Percentiles rank a stretch among this genome's conserved stretches.
These are phyloP conservation scores for Powellomyces hirtus DNA, from an alignment of 192 early-diverging fungal species.

Conservation along the genomic window DNA sequence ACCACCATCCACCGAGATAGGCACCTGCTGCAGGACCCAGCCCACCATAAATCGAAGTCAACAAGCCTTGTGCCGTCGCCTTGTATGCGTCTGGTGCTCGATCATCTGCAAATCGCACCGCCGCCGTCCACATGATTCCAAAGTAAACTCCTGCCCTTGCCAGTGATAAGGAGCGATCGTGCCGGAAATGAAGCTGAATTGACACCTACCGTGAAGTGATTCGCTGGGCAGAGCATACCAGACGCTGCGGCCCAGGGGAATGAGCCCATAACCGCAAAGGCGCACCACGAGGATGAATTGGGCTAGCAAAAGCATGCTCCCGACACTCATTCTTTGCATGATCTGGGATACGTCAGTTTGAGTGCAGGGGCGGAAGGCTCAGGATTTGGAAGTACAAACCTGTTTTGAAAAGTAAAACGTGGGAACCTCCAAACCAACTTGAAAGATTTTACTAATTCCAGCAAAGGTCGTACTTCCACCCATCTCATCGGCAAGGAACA, in stretches of 20 bases:
- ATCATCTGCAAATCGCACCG: slow-evolving; percentile 1
- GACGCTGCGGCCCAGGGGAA: neutral
- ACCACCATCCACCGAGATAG: neutral
- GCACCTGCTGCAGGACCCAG: slow-evolving; percentile 6
- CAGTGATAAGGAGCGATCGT: no score
- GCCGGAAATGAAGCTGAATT: no score
- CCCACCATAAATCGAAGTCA: neutral
- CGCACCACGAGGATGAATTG: slow-evolving; percentile 2
- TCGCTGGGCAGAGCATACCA: slow-evolving; percentile 17
- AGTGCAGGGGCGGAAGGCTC: neutral
- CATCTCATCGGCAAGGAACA: slow-evolving; percentile 5
- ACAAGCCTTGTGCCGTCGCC: slow-evolving; percentile 4
- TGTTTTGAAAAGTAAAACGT: slow-evolving; percentile 7
- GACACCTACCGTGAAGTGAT: neutral
- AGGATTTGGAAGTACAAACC: neutral
- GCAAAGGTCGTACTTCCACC: neutral
- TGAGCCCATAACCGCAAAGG: neutral
- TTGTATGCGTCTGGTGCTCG: neutral
- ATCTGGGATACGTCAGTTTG: slow-evolving; percentile 2
- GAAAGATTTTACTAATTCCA: neutral
- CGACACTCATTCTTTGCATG: neutral
- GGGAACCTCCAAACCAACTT: slow-evolving; percentile 7
- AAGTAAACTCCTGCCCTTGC: slow-evolving; percentile 3
- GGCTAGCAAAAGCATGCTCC: neutral
- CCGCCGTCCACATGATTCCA: slow-evolving; percentile 17